Evolutionary conservation across 805 yeast genomes (phyloP).

Genomic region (Ogataea polymorpha): DNA sequence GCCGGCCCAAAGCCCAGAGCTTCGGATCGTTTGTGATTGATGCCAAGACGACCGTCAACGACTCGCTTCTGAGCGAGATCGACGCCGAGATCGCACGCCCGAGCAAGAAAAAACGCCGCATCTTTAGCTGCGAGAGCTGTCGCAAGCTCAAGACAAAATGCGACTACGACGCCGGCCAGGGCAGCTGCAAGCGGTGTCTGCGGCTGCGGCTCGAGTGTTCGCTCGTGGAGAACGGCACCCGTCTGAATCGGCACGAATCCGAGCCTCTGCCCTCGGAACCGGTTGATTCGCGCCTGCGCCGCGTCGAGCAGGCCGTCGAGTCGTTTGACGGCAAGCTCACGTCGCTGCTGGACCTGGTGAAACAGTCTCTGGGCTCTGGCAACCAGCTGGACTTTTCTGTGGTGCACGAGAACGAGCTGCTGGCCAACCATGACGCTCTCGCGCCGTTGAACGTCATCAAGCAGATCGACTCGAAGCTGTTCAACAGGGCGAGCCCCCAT

Average conservation of each 20-base stretch:
- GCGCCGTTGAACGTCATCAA: constrained; percentile 33
- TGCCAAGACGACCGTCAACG: constrained; percentile 19
- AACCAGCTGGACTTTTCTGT: constrained; percentile 13
- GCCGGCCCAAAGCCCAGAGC: constrained; percentile 11
- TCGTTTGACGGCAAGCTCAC: constrained; percentile 17
- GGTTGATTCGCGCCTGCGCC: constrained; percentile 10
- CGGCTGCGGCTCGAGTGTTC: constrained; percentile 49
- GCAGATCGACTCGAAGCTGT: constrained; percentile 29
- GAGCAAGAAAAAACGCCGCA: constrained; percentile 24
- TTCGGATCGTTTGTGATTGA: constrained; percentile 21
- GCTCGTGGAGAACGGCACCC: constrained; percentile 20
- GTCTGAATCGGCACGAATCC: background rate
- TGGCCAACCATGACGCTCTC: constrained; percentile 16
- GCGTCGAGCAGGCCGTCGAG: constrained; percentile 17
- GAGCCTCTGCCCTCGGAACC: background rate
- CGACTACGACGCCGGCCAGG: constrained; percentile 42
- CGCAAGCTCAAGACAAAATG: constrained; percentile 58
- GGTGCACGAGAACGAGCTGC: constrained; percentile 12
- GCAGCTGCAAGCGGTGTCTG: constrained; percentile 51
- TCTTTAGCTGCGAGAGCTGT: constrained; percentile 47
- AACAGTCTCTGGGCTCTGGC: constrained; percentile 14
- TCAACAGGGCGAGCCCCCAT: constrained; percentile 22
- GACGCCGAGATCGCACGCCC: constrained; percentile 3
- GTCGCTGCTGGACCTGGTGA: constrained; percentile 16
- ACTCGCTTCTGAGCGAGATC: constrained; percentile 24